Base-by-base conservation (phyloP, 192 early-diverging fungal species). In the Coemansia sp. region DNA sequence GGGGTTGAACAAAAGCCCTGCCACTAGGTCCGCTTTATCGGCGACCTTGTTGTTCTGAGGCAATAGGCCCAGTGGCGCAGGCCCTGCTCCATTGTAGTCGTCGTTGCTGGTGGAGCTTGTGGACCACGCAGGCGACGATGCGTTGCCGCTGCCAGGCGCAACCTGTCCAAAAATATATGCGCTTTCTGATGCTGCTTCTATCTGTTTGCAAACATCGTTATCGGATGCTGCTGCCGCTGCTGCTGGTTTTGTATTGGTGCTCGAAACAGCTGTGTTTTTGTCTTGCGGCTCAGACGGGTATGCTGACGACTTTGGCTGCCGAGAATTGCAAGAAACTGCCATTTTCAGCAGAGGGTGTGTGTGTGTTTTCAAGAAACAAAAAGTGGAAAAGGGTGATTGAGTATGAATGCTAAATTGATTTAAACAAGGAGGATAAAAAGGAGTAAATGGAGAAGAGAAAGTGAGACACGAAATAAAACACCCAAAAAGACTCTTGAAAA, bases 101-200 rank as follows among this genome's bases (percentile, higher is more conserved):
- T 62, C 62, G 70, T 69, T 68, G 71, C 66, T 72, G 33, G 48
- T 33, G 3, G 75, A 68, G 62, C 75, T 77, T 15, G 53, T 60
- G 20, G 75, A 77, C 75, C 75, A 77, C n/a, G 75, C 66, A 1
- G 75, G 75, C 43, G 75, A 77, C 14, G 38, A 56, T 10, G 64
- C 60, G 18, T 41, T 41, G 5, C 39, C 12, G 39, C 12, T 41
- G 34, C 66, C 58, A 34, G 57, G 57, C 21, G 49, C 26, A 18
- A 45, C n/a, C 11, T 44, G 55, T 0, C 57, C 63, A 23, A 71
- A 36, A 15, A 49, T 41, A 55, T 66, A 75, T 7, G 63, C 56
- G 18, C 51, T 26, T 15, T 53, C 51, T 11, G 21, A 9, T 26
- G 51, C 51, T 23, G 21, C 51, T 26, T 8, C 10, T 12, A 18